phyloP scores from a whole-genome alignment of 768 basidiomycete genomes.

The Hypsizygus marmoreus region DNA sequence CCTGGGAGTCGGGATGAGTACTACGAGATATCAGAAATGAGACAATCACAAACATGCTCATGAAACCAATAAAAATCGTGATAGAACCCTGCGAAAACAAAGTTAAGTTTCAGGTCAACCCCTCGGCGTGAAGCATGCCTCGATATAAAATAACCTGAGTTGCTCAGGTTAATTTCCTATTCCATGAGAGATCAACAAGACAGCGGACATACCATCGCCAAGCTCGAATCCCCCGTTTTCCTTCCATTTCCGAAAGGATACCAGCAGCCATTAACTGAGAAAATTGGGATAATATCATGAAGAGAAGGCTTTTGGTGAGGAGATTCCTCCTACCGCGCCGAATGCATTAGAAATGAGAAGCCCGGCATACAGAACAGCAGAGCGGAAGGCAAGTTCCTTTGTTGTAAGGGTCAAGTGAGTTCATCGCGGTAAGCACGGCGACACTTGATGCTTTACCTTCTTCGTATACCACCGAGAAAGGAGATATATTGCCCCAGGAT shows the following conservation, averaged over 20 bases:
- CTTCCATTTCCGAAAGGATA: slow-evolving; percentile 70
- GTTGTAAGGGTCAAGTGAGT: slow-evolving; percentile 8
- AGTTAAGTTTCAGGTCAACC: neutral
- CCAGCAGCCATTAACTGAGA: slow-evolving; percentile 71
- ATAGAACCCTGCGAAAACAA: slow-evolving; percentile 51
- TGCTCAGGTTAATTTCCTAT: neutral
- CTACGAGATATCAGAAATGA: neutral
- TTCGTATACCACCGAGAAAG: slow-evolving; percentile 60
- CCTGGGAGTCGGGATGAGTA: slow-evolving; percentile 31
- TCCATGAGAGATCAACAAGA: neutral
- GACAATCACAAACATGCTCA: slow-evolving; percentile 44
- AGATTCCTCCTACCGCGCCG: slow-evolving; percentile 49
- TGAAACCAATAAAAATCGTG: slow-evolving; percentile 59
- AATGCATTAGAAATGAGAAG: slow-evolving; percentile 68
- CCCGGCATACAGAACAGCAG: slow-evolving; percentile 61
- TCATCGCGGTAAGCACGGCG: neutral
- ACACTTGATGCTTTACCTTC: slow-evolving; percentile 37
- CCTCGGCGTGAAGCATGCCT: slow-evolving; percentile 38
- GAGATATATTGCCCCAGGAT: slow-evolving; percentile 54
- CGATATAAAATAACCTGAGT: slow-evolving; percentile 69
- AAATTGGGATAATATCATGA: neutral
- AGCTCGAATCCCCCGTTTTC: slow-evolving; percentile 61
- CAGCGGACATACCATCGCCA: slow-evolving; percentile 64
- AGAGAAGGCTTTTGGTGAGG: neutral
- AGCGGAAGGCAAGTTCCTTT: slow-evolving; percentile 67